Conservation (phyloP, 116 monocot species). For the Papilionanthe hybrid region DNA sequence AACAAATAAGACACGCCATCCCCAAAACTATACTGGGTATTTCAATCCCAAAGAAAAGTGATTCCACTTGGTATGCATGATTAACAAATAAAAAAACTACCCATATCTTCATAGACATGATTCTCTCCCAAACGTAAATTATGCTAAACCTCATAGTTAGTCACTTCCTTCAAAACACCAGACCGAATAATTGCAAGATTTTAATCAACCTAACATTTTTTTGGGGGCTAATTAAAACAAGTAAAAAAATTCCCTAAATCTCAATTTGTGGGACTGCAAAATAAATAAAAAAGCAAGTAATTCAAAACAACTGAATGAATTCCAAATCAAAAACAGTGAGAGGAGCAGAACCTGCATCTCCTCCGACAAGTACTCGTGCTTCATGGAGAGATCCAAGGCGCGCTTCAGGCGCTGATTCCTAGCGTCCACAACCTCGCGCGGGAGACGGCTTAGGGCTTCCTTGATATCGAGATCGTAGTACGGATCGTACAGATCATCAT, state of each 20-base stretch:
- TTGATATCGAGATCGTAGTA: constrained; percentile 88
- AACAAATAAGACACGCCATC: neutral
- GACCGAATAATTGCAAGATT: neutral
- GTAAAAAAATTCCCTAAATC: neutral
- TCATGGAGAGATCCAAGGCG: constrained; percentile 98
- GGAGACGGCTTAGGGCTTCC: constrained; percentile 83
- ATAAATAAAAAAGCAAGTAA: neutral
- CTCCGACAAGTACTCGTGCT: constrained; percentile 73
- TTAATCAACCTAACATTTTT: neutral
- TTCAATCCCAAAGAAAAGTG: too few species aligned
- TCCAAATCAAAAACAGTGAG: neutral
- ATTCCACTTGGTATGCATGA: too few species aligned
- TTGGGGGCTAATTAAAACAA: neutral
- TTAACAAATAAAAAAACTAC: too few species aligned
- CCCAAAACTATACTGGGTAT: too few species aligned
- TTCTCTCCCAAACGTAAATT: too few species aligned
- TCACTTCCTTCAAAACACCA: neutral
- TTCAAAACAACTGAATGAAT: neutral
- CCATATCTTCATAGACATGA: too few species aligned
- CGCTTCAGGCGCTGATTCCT: constrained; percentile 92
- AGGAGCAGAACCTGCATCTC: constrained; percentile 45
- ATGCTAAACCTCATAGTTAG: neutral
- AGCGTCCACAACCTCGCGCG: constrained; percentile 85
- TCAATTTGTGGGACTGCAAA: neutral
- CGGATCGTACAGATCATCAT: constrained; percentile 92